A percentile compares a stretch with the other conserved stretches of the same genome.
Conservation (phyloP, 2,329 filamentous ascomycete genomes). For the Claviceps spartinae region DNA sequence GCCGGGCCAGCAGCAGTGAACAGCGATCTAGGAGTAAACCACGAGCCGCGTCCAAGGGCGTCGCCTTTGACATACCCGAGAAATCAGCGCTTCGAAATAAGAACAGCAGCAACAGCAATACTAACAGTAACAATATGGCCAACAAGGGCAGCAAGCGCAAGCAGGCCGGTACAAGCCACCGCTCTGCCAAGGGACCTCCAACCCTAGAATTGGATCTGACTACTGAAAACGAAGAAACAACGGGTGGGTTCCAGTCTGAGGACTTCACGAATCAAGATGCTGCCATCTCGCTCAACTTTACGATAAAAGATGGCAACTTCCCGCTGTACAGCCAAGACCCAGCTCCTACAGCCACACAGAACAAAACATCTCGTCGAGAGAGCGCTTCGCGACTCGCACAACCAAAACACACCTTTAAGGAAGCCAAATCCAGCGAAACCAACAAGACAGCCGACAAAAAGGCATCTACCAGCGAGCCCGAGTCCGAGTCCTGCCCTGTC, state of each 20-base stretch:
- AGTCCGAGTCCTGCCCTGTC: conserved; percentile 25
- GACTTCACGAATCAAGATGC: conserved; percentile 21
- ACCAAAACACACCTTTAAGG: conserved; percentile 10
- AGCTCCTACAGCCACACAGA: conserved; percentile 9
- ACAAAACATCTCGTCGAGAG: conserved; percentile 13
- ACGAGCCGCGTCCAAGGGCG: conserved; percentile 14
- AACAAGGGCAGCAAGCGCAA: conserved; percentile 31
- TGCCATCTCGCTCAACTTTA: conserved; percentile 19
- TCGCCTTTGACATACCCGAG: conserved; percentile 28
- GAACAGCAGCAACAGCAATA: conserved; percentile 5
- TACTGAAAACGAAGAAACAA: conserved; percentile 22
- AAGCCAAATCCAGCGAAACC: conserved; percentile 12
- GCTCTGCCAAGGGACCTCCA: conserved; percentile 4
- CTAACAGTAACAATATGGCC: conserved; percentile 18
- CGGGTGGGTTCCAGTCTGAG: conserved; percentile 20
- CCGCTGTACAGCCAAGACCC: conserved; percentile 5
- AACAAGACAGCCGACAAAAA: conserved; percentile 11
- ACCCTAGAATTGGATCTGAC: conserved; percentile 14
- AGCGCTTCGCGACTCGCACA: conserved; percentile 15
- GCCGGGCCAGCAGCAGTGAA: conserved; percentile 14
- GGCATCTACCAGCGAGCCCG: conserved; percentile 9
- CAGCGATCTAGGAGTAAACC: conserved; percentile 16
- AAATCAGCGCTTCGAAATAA: conserved; percentile 16
- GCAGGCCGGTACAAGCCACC: conserved; percentile 1
- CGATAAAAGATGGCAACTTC: conserved; percentile 9